A percentile compares a stretch with the other conserved stretches of the same genome.
Conservation (phyloP, 371 early-diverging fungal genomes). For the Rhizopus microsporus region DNA sequence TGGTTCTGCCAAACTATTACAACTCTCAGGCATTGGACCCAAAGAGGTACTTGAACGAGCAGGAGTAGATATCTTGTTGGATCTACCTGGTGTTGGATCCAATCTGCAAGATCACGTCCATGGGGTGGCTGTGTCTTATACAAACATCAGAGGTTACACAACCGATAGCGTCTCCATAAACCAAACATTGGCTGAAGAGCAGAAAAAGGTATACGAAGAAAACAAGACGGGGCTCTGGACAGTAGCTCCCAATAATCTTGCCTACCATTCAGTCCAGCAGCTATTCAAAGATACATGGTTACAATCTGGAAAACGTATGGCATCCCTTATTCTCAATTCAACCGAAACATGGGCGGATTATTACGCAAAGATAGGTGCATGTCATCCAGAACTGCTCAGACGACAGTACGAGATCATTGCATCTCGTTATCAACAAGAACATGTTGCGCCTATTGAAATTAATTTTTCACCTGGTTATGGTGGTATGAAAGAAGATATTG, state of each 20-base stretch:
- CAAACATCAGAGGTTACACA: slow-evolving; percentile 16
- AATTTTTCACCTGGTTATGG: slow-evolving; percentile 23
- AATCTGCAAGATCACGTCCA: slow-evolving; percentile 40
- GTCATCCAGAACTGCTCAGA: slow-evolving; percentile 9
- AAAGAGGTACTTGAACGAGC: slow-evolving; percentile 10
- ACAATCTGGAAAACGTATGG: slow-evolving; percentile 11
- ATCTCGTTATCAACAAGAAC: slow-evolving; percentile 14
- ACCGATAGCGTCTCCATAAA: slow-evolving; percentile 18
- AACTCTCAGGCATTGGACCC: slow-evolving; percentile 23
- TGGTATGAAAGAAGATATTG: slow-evolving; percentile 7
- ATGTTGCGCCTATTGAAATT: slow-evolving; percentile 20
- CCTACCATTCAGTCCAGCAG: slow-evolving; percentile 14
- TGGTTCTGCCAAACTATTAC: slow-evolving; percentile 21
- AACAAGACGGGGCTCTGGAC: slow-evolving; percentile 21
- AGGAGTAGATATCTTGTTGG: slow-evolving; percentile 11
- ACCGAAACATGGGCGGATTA: slow-evolving; percentile 9
- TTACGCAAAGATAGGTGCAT: slow-evolving; percentile 14
- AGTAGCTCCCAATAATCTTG: slow-evolving; percentile 18
- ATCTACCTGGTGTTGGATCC: slow-evolving; percentile 36
- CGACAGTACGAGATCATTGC: slow-evolving; percentile 19
- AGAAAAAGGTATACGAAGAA: slow-evolving; percentile 2
- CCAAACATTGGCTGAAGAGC: slow-evolving; percentile 8
- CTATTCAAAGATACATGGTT: slow-evolving; percentile 10
- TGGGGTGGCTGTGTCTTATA: slow-evolving; percentile 16
- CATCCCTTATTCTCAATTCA: slow-evolving; percentile 9